These are phyloP conservation scores for Talaromyces wortmannii DNA, from an alignment of 495 filamentous ascomycete genomes.

Conservation along the genomic window DNA sequence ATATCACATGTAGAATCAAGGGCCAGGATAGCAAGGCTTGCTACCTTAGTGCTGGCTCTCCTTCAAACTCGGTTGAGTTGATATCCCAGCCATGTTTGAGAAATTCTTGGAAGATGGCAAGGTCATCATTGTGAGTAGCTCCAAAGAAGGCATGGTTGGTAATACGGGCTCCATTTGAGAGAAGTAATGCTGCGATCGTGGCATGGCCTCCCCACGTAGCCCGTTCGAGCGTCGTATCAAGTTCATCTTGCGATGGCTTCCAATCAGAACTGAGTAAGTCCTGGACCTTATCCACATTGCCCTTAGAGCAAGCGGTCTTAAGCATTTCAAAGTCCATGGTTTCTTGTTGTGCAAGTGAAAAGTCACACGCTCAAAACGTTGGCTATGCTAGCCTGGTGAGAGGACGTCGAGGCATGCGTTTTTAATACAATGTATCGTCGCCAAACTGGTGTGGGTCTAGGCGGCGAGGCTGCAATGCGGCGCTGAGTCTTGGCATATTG, in stretches of 20 bases:
- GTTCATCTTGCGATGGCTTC: slow-evolving; percentile 5
- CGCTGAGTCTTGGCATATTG: too few species aligned
- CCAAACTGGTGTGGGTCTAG: background rate
- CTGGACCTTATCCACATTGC: slow-evolving; percentile 1
- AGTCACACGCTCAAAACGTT: background rate
- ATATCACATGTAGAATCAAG: background rate
- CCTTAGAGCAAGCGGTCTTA: slow-evolving; percentile 4
- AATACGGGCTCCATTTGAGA: slow-evolving; percentile 1
- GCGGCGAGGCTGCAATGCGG: too few species aligned
- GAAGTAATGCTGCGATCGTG: slow-evolving; percentile 1
- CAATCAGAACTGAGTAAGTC: slow-evolving; percentile 1
- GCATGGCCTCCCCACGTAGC: slow-evolving; percentile 2
- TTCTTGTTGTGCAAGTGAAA: background rate
- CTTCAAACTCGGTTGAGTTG: slow-evolving; percentile 4
- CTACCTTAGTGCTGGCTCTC: slow-evolving; percentile 1
- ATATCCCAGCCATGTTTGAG: slow-evolving; percentile 4
- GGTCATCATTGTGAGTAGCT: background rate
- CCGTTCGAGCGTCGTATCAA: background rate
- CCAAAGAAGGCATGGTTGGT: background rate
- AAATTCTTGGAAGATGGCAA: slow-evolving; percentile 1
- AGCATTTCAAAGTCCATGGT: background rate
- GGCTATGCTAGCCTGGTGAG: background rate
- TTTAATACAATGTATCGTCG: background rate
- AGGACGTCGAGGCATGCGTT: background rate
- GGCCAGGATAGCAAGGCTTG: background rate